Base-by-base conservation (phyloP, 2,329 filamentous ascomycete genomes). In the Colletotrichum sp. region DNA sequence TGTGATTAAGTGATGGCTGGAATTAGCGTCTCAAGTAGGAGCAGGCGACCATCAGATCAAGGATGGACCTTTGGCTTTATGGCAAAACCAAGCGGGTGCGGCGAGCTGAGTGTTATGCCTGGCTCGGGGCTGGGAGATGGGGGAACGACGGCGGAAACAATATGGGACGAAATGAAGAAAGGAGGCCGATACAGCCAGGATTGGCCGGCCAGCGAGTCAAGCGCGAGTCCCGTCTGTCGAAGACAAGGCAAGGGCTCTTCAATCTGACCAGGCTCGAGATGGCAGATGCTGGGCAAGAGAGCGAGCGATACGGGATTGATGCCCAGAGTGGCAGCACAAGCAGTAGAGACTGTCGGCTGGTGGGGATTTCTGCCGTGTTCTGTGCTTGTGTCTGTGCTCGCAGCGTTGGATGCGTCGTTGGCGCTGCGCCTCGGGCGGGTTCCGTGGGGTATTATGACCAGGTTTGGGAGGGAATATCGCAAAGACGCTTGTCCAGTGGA, bases 11-110 rank as follows among this genome's bases (percentile, higher is more conserved):
- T 71, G 67, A 71, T n/a, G 55, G 70, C 60, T 59, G 44, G 73
- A 59, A 32, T 39, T 65, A 65, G 71, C 64, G 73, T 75, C 73
- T 73, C 73, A 60, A 72, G 70, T 68, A 28, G 39, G 34, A 64
- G 57, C 70, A 75, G 64, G 18, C 34, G 73, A 75, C 64, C 64
- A 68, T 22, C 3, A n/a, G 28, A 60, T 34, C 73, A 75, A 75
- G 73, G 73, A 75, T 75, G 64, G 65, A 65, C 73, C 73, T 68
- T 71, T 64, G 72, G 63, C 32, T 48, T 72, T 68, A 36, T 72
- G 57, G 57, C n/a, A n/a, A 48, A 15, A 18, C 15, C 15, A 63
- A 55, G 30, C 59, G 36, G 30, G 15, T 48, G 36, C 36, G 63
- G 28, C 26, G 9, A 36, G 60, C 32, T 48, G 24, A n/a, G 3